phyloP scores from a whole-genome alignment of 2,329 filamentous ascomycete genomes.

The Colletotrichum orbiculare region DNA sequence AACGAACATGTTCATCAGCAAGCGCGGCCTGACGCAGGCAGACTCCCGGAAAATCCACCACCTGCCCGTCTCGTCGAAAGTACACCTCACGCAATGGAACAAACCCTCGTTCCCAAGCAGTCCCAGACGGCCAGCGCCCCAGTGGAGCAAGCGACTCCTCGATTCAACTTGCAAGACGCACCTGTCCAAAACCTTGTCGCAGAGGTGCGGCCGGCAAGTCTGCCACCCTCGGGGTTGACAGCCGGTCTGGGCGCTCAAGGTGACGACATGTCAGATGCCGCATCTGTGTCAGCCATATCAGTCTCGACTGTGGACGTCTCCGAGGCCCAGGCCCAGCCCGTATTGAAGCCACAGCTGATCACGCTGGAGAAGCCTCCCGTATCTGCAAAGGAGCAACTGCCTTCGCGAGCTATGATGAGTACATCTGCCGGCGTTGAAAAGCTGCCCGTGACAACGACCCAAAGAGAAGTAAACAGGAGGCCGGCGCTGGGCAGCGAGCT shows the following conservation, averaged over 20 bases:
- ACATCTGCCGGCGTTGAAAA: not conserved
- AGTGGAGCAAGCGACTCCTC: too few relatives aligned
- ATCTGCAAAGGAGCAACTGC: not conserved
- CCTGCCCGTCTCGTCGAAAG: too few relatives aligned
- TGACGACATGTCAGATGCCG: conserved; percentile 34
- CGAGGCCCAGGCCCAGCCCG: conserved; percentile 39
- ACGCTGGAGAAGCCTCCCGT: conserved; percentile 12
- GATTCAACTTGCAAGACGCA: too few relatives aligned
- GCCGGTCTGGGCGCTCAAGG: not conserved
- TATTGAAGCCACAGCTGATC: conserved; percentile 39
- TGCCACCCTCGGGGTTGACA: not conserved
- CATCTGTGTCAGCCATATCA: conserved; percentile 39
- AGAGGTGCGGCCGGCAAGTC: not conserved
- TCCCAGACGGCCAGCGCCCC: too few relatives aligned
- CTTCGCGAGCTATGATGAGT: conserved; percentile 3
- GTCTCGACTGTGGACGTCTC: conserved; percentile 40
- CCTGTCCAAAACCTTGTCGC: too few relatives aligned
- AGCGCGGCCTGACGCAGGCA: too few relatives aligned
- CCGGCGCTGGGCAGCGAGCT: not conserved
- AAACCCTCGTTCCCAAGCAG: too few relatives aligned
- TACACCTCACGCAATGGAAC: too few relatives aligned
- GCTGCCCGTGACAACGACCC: not conserved
- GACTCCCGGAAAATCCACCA: too few relatives aligned
- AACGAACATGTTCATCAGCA: too few relatives aligned
- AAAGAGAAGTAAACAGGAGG: not conserved